Conservation (phyloP, 2,329 filamentous ascomycete species). For the Exophiala mesophila region DNA sequence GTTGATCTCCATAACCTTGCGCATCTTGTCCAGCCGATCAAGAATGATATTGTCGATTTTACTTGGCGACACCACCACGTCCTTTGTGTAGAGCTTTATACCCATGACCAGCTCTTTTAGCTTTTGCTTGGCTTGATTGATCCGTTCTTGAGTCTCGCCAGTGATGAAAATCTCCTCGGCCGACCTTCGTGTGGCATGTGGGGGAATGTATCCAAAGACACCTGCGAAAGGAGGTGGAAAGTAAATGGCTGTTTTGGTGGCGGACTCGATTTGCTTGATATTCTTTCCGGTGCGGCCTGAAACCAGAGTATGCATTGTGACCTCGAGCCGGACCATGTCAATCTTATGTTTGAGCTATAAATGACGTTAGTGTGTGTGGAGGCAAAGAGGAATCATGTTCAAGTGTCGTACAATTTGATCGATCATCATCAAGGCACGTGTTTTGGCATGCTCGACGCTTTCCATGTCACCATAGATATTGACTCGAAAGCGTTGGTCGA, state of each 20-base stretch:
- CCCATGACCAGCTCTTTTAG: constrained; percentile 77
- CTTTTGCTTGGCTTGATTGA: constrained; percentile 83
- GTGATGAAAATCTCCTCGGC: constrained; percentile 94
- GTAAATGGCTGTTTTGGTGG: constrained; percentile 94
- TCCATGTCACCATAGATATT: constrained; percentile 94
- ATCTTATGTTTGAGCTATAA: constrained; percentile 54
- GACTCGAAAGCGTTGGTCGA: constrained; percentile 84
- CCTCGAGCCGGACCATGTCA: constrained; percentile 74
- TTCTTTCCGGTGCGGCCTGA: constrained; percentile 94
- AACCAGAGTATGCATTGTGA: constrained; percentile 83
- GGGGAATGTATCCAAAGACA: constrained; percentile 84
- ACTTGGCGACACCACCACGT: constrained; percentile 79
- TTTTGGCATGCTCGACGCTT: constrained; percentile 95
- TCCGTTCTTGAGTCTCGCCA: constrained; percentile 76
- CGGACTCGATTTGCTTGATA: constrained; percentile 94
- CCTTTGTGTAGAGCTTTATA: constrained; percentile 83
- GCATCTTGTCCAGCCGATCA: constrained; percentile 87
- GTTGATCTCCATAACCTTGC: constrained; percentile 95
- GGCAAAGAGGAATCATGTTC: background rate
- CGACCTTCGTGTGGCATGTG: constrained; percentile 72
- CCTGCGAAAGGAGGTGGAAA: constrained; percentile 92
- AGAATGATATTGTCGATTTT: constrained; percentile 95
- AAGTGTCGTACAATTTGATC: constrained; percentile 70
- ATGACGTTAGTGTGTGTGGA: constrained; percentile 12
- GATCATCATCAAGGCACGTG: constrained; percentile 91